Percentiles rank a stretch among this genome's conserved stretches.
These are phyloP conservation scores for Pythium biforme DNA, from an alignment of 352 stramenopile genomes.

Conservation along the genomic window DNA sequence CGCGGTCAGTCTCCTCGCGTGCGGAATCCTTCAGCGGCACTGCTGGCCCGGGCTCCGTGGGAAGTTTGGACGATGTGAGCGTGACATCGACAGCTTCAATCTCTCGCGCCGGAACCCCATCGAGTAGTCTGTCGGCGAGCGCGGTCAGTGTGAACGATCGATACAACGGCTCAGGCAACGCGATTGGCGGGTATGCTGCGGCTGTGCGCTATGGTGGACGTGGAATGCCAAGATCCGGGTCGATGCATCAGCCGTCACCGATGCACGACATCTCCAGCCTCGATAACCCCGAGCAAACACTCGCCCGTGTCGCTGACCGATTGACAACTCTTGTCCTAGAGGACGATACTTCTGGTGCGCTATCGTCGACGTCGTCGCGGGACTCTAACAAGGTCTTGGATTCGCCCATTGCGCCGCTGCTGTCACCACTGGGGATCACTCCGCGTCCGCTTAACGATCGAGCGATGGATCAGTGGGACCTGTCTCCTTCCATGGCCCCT, in stretches of 20 bases:
- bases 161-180: conserved; percentile 32
- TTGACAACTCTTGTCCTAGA: conserved; percentile 68
- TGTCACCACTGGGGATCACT: conserved; percentile 57
- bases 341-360: conserved; percentile 34
- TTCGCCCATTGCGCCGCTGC: conserved; percentile 32
- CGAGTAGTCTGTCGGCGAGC: conserved; percentile 47
- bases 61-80: conserved; percentile 66
- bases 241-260: conserved; percentile 31
- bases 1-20: conserved; percentile 70
- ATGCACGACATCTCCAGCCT: conserved; percentile 25
- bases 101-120: conserved; percentile 57
- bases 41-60: conserved; percentile 64
- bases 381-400: conserved; percentile 57
- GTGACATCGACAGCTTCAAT: conserved; percentile 49
- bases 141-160: conserved; percentile 24
- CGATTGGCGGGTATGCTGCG: conserved; percentile 73
- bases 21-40: conserved; percentile 79
- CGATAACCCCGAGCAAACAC: conserved; percentile 26
- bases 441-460: conserved; percentile 56
- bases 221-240: conserved; percentile 34
- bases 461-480: conserved; percentile 79
- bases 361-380: conserved; percentile 55
- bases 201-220: conserved; percentile 72
- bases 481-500: conserved; percentile 54
- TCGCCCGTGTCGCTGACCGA: conserved; percentile 55